phyloP scores from a whole-genome alignment of 2,329 filamentous ascomycete genomes.

The Chaetomium strumarium region DNA sequence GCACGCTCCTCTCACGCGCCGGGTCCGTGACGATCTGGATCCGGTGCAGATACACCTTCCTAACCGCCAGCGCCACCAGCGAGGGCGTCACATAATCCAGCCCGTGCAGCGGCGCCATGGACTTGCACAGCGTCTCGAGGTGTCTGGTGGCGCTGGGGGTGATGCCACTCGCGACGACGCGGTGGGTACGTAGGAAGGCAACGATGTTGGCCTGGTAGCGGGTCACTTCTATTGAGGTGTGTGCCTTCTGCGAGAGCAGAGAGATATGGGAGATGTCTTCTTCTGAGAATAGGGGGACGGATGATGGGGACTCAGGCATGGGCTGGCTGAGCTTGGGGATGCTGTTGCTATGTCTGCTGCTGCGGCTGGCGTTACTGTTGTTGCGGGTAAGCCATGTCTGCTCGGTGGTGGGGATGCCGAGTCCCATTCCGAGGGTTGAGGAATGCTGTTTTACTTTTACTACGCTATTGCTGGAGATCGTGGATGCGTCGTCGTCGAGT shows the following conservation, averaged over 20 bases:
- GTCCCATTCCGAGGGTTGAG: neutral
- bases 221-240: constrained; percentile 67
- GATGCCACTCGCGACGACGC: constrained; percentile 73
- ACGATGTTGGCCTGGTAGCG: constrained; percentile 85
- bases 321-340: neutral
- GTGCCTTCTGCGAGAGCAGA: constrained; percentile 51
- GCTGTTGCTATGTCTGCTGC: neutral
- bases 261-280: constrained; percentile 54
- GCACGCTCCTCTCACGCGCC: constrained; percentile 75
- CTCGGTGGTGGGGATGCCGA: neutral
- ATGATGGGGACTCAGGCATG: neutral
- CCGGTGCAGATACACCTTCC: constrained; percentile 84
- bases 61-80: constrained; percentile 72
- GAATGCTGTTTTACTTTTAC: constrained; percentile 28
- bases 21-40: constrained; percentile 60
- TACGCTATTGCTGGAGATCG: constrained; percentile 40
- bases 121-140: constrained; percentile 62
- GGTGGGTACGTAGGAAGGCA: constrained; percentile 80
- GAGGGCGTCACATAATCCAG: constrained; percentile 78
- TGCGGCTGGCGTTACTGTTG: neutral
- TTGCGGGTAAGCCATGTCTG: constrained; percentile 1
- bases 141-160: constrained; percentile 74
- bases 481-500: constrained; percentile 28
- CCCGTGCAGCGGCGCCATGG: constrained; percentile 74
- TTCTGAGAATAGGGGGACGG: constrained; percentile 28